Percentiles rank a stretch among this genome's conserved stretches.
These are phyloP conservation scores for Colletotrichum lupini DNA, from an alignment of 2,329 filamentous ascomycete genomes.

Conservation along the genomic window DNA sequence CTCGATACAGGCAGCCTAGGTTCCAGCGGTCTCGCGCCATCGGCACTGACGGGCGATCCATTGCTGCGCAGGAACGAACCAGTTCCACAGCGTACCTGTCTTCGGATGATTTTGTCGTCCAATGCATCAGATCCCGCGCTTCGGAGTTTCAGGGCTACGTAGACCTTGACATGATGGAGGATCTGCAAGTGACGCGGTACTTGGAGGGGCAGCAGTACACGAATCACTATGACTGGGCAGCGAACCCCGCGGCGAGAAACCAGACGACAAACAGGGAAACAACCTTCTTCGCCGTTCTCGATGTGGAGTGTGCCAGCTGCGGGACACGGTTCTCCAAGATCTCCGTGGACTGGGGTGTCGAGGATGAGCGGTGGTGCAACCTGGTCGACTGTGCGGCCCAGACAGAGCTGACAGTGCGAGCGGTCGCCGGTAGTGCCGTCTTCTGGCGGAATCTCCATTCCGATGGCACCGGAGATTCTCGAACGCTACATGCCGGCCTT, in stretches of 20 bases:
- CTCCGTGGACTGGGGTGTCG: neutral
- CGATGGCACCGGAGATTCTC: too few species aligned
- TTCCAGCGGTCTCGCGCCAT: neutral
- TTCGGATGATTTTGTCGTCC: neutral
- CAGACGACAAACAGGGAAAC: neutral
- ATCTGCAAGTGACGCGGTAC: neutral
- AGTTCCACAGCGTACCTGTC: neutral
- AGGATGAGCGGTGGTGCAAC: neutral
- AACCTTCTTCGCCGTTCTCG: neutral
- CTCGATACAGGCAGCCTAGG: neutral
- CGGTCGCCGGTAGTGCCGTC: too few species aligned
- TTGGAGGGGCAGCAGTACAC: neutral
- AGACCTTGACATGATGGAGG: neutral
- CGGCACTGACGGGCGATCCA: neutral
- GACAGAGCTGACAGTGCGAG: neutral
- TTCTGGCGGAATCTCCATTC: too few species aligned
- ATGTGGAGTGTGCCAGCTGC: neutral
- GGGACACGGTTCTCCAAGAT: neutral
- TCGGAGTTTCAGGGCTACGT: neutral
- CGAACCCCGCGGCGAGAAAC: neutral
- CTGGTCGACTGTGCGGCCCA: neutral
- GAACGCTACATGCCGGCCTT: too few species aligned
- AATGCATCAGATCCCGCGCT: neutral
- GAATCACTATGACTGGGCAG: neutral
- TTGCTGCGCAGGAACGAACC: neutral